A percentile compares a stretch with the other conserved stretches of the same genome.
Conservation (phyloP, 75 land plant species). For the Ceratopteris richardii region DNA sequence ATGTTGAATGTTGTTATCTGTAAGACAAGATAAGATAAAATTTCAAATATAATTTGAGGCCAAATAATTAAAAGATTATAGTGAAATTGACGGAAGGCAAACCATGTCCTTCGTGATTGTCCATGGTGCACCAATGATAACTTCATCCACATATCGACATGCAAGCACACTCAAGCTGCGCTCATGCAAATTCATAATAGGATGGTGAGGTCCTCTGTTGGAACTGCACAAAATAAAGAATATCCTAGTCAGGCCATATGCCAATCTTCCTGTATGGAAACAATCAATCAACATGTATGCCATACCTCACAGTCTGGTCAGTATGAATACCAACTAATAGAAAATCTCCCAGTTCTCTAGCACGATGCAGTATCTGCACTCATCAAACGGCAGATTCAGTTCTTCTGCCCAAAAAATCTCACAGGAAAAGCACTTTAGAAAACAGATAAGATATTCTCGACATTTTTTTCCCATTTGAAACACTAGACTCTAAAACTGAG, state of each 20-base stretch:
- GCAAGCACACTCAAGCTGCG: slow-evolving; percentile 95
- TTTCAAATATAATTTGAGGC: neutral
- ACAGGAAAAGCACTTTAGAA: neutral
- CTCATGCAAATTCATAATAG: slow-evolving; percentile 97
- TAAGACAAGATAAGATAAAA: slow-evolving; percentile 4
- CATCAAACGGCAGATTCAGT: neutral
- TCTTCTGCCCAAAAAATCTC: neutral
- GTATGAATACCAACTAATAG: slow-evolving; percentile 93
- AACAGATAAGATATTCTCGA: no score
- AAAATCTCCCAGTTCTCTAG: slow-evolving; percentile 82
- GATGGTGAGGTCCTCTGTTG: slow-evolving; percentile 85
- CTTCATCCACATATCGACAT: slow-evolving; percentile 95
- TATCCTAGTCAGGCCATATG: neutral
- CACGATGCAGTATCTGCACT: slow-evolving; percentile 68
- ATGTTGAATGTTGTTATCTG: slow-evolving; percentile 98
- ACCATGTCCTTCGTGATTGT: slow-evolving; percentile 95
- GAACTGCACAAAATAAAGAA: slow-evolving; percentile 34
- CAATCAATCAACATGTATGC: no score
- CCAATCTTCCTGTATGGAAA: no score
- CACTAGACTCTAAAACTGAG: no score
- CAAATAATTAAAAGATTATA: no score
- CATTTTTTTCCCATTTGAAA: no score
- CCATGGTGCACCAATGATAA: slow-evolving; percentile 97
- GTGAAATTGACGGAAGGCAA: no score
- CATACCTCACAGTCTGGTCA: slow-evolving; percentile 90